Conservation (phyloP, 768 basidiomycete species). For the Lactarius hengduanensis region DNA sequence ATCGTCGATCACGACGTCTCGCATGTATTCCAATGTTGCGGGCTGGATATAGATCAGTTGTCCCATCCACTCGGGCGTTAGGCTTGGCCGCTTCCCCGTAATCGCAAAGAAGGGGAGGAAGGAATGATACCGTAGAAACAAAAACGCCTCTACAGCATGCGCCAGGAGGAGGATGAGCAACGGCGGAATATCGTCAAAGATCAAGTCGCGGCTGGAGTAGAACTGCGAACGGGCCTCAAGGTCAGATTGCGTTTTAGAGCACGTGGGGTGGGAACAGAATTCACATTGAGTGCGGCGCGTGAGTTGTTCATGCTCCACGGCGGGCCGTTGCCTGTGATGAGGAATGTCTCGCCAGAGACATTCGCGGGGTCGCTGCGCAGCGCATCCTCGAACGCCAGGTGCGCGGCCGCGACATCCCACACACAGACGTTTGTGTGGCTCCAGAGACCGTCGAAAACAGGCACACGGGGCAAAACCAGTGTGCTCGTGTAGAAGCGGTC, state of each 20-base stretch:
- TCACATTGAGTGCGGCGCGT: constrained; percentile 37
- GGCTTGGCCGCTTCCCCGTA: constrained; percentile 28
- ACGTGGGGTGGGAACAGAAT: not conserved
- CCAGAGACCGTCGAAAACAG: constrained; percentile 37
- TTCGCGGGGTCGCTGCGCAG: constrained; percentile 32
- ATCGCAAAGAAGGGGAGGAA: constrained; percentile 30
- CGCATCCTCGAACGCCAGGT: constrained; percentile 37
- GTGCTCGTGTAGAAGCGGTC: constrained; percentile 37
- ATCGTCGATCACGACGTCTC: constrained; percentile 37
- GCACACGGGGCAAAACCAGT: constrained; percentile 36
- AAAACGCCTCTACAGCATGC: constrained; percentile 35
- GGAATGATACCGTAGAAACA: constrained; percentile 36
- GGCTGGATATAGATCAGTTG: constrained; percentile 37
- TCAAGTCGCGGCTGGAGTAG: constrained; percentile 34
- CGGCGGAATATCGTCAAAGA: constrained; percentile 35
- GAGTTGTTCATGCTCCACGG: constrained; percentile 36
- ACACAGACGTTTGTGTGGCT: constrained; percentile 36
- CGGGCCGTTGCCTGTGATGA: constrained; percentile 37
- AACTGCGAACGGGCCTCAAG: constrained; percentile 29
- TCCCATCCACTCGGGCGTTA: constrained; percentile 37
- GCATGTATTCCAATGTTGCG: constrained; percentile 36
- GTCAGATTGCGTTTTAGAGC: not conserved
- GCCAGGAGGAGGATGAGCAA: constrained; percentile 36
- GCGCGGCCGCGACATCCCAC: constrained; percentile 40
- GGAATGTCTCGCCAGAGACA: constrained; percentile 37